Conservation (phyloP, 2,329 filamentous ascomycete species). For the Zopfia rhizophila region DNA sequence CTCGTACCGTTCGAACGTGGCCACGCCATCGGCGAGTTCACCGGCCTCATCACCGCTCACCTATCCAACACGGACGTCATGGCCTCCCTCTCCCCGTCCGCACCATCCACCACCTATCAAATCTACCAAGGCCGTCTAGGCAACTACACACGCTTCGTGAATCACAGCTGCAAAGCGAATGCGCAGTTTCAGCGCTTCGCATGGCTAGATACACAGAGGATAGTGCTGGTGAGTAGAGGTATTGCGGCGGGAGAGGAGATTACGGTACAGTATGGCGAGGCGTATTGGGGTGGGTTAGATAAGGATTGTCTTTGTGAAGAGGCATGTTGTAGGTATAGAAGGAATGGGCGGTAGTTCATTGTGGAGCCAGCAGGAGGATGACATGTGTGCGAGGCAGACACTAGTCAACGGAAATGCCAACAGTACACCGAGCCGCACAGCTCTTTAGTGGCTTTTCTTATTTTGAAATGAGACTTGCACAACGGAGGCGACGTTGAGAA, state of each 20-base stretch:
- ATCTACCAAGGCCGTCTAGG: constrained; percentile 67
- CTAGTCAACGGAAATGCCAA: too few species aligned
- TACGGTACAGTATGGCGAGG: constrained; percentile 68
- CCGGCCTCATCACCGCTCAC: constrained; percentile 65
- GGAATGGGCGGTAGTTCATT: too few species aligned
- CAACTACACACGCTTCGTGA: constrained; percentile 69
- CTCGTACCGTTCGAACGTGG: constrained; percentile 62
- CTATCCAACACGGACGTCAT: constrained; percentile 66
- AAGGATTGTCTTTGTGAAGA: constrained; percentile 67
- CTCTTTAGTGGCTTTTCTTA: too few species aligned
- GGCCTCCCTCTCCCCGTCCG: constrained; percentile 61
- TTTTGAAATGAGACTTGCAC: too few species aligned
- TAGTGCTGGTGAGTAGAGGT: constrained; percentile 66
- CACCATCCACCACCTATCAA: constrained; percentile 66
- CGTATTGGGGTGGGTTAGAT: constrained; percentile 66
- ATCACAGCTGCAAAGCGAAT: constrained; percentile 68
- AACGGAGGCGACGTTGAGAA: too few species aligned
- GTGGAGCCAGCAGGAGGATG: too few species aligned
- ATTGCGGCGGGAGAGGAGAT: constrained; percentile 65
- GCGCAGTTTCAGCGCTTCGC: constrained; percentile 66
- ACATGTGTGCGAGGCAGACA: too few species aligned
- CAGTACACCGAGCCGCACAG: too few species aligned
- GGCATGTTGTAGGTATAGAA: constrained; percentile 60
- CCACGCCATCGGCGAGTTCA: constrained; percentile 65
- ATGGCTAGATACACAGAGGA: constrained; percentile 65